phyloP scores from a whole-genome alignment of 768 basidiomycete genomes.

The Termitomyces sp. region DNA sequence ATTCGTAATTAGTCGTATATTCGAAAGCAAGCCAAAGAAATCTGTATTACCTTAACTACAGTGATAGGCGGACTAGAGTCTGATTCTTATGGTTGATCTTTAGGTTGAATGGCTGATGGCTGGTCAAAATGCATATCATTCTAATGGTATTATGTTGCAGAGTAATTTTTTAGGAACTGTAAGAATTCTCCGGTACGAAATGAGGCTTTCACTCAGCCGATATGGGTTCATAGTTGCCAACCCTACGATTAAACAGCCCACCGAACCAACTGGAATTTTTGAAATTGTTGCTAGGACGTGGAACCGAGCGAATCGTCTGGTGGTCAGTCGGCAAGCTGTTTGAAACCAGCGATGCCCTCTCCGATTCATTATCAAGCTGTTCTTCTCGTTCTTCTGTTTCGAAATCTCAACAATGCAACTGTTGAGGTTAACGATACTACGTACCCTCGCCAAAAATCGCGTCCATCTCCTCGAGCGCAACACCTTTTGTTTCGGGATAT shows the following conservation, averaged over 20 bases:
- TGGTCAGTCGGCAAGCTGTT: constrained; percentile 29
- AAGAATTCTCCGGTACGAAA: not conserved
- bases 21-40: not conserved
- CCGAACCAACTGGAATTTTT: constrained; percentile 39
- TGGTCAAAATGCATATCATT: not conserved
- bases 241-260: constrained; percentile 36
- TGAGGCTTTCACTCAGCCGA: constrained; percentile 6
- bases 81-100: not conserved
- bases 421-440: not conserved
- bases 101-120: not conserved
- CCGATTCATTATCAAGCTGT: constrained; percentile 59
- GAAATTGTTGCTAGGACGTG: constrained; percentile 15
- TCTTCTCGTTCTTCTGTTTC: constrained; percentile 42
- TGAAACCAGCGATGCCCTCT: constrained; percentile 49
- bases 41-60: no score
- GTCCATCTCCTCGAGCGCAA: constrained; percentile 89
- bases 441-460: constrained; percentile 85
- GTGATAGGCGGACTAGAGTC: no score
- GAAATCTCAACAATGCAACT: not conserved
- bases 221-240: constrained; percentile 23
- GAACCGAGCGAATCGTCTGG: constrained; percentile 24
- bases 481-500: constrained; percentile 83
- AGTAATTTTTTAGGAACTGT: not conserved
- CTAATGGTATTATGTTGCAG: constrained; percentile 1
- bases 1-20: no score